phyloP scores from a whole-genome alignment of 2,329 filamentous ascomycete genomes.

The Aspergillus puulaauensis region DNA sequence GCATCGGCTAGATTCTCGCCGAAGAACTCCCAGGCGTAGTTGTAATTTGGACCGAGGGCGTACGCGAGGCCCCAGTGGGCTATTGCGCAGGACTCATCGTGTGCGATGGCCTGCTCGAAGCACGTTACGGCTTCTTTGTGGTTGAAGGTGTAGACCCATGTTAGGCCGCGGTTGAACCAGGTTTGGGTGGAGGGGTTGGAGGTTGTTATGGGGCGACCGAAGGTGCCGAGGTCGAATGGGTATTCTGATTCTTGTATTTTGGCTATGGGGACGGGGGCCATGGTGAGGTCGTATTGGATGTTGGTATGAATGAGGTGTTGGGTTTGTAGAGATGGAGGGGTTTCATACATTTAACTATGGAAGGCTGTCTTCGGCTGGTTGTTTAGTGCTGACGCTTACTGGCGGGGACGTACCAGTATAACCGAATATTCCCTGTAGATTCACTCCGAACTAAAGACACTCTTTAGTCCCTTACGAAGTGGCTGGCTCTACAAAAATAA shows the following conservation, averaged over 20 bases:
- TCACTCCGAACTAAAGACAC: no score
- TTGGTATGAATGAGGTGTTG: background rate
- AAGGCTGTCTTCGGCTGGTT: background rate
- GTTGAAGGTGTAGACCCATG: constrained; percentile 41
- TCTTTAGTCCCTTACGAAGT: background rate
- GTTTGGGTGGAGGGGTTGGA: constrained; percentile 25
- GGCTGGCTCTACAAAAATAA: background rate
- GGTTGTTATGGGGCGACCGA: constrained; percentile 34
- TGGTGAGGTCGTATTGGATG: background rate
- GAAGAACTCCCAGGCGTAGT: constrained; percentile 75
- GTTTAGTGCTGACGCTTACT: background rate
- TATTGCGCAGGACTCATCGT: constrained; percentile 38
- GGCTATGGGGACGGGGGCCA: background rate
- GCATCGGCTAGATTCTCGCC: constrained; percentile 57
- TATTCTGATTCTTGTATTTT: background rate
- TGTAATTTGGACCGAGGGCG: constrained; percentile 72
- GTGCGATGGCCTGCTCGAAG: constrained; percentile 35
- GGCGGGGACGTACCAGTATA: no score
- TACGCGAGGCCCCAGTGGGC: constrained; percentile 54
- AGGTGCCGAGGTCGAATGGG: constrained; percentile 32
- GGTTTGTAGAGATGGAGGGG: background rate
- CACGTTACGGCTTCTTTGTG: constrained; percentile 39
- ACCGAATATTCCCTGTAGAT: no score
- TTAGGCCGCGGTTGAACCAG: constrained; percentile 36
- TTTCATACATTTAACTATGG: background rate